Evolutionary conservation across 345 rosid species (phyloP).

Genomic region (Eucalyptus sp.): DNA sequence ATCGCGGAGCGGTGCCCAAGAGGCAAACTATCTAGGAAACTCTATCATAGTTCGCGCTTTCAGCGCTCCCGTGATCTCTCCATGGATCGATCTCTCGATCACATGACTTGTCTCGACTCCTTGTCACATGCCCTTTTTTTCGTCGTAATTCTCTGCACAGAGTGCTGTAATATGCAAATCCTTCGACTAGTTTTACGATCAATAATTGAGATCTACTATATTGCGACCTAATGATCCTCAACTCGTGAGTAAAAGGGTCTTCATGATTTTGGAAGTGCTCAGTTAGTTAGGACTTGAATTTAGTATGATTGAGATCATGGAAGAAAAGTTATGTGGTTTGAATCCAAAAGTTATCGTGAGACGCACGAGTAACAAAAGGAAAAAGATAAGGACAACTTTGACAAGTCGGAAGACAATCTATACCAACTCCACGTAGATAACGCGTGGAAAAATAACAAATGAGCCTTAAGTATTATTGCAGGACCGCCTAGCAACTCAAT

Average conservation of each 20-base stretch:
- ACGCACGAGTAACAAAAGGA: neutral
- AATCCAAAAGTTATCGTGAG: neutral
- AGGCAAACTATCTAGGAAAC: neutral
- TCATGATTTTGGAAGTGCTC: neutral
- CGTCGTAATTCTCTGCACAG: neutral
- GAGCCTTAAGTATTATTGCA: neutral
- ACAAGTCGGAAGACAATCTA: neutral
- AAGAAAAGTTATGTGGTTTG: neutral
- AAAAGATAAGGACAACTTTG: neutral
- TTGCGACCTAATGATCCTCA: neutral
- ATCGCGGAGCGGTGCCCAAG: too few relatives aligned
- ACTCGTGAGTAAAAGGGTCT: neutral
- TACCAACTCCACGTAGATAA: neutral
- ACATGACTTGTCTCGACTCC: neutral
- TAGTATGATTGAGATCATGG: neutral
- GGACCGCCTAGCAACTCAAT: neutral
- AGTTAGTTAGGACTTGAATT: neutral
- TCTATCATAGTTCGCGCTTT: neutral
- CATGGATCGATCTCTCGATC: neutral
- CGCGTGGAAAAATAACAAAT: neutral
- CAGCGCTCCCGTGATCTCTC: fast-evolving
- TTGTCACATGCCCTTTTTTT: neutral
- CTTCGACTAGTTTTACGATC: neutral
- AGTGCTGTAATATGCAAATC: neutral
- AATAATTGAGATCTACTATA: neutral